These are phyloP conservation scores for Rubia yunnanensis DNA, from an alignment of 257 asterid genomes.

Conservation along the genomic window DNA sequence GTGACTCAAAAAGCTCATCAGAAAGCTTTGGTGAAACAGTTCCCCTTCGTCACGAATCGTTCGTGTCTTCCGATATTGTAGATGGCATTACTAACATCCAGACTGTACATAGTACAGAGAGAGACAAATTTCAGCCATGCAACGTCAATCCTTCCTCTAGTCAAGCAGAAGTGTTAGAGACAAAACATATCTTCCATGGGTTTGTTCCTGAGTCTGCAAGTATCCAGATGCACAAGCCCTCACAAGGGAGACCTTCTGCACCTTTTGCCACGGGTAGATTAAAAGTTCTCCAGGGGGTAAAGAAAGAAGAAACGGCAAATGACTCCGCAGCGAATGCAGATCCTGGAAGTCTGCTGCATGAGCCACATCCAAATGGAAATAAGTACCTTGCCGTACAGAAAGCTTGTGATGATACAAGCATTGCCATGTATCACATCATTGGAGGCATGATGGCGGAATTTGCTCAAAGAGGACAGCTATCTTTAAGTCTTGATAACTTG, in stretches of 20 bases:
- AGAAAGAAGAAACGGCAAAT: constrained; percentile 18
- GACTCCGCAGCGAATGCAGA: constrained; percentile 13
- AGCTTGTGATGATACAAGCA: constrained; percentile 72
- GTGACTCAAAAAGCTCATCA: constrained; percentile 20
- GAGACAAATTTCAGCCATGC: constrained; percentile 17
- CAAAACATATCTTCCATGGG: constrained; percentile 5
- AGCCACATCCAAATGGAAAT: constrained; percentile 26
- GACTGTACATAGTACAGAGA: constrained; percentile 19
- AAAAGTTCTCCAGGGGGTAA: constrained; percentile 13
- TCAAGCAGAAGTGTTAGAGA: constrained; percentile 23
- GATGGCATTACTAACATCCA: constrained; percentile 20
- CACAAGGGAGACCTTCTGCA: constrained; percentile 18
- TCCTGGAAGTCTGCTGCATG: constrained; percentile 9
- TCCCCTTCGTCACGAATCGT: constrained; percentile 22
- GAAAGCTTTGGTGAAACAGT: constrained; percentile 64
- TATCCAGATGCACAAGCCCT: constrained; percentile 11
- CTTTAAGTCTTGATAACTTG: constrained; percentile 27
- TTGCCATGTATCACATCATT: constrained; percentile 44
- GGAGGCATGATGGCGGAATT: constrained; percentile 49
- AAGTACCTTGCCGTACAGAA: constrained; percentile 66
- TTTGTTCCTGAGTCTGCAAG: constrained; percentile 12
- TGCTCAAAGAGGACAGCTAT: constrained; percentile 34
- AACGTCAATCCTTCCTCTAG: constrained; percentile 10
- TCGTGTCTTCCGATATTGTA: constrained; percentile 17
- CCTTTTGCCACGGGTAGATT: constrained; percentile 14